These are phyloP conservation scores for Vaccinium darrowii DNA, from an alignment of 148 eudicot genomes.

Conservation along the genomic window DNA sequence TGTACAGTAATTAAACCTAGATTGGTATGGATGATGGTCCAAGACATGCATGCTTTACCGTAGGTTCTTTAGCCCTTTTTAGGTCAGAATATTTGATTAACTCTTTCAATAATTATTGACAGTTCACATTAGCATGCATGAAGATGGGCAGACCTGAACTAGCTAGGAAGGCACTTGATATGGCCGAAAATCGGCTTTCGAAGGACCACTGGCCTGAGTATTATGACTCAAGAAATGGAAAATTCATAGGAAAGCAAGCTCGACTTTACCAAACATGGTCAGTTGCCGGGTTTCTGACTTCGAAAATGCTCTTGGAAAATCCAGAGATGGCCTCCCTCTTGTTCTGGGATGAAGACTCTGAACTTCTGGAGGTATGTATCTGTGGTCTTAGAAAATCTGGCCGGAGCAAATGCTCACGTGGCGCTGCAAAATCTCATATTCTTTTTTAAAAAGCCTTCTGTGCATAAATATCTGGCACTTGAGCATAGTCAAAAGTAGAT, in stretches of 20 bases:
- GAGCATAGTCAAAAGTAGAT: not conserved
- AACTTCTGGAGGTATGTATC: constrained; percentile 76
- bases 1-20: not conserved
- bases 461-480: not conserved
- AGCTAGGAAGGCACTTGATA: constrained; percentile 63
- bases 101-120: constrained; percentile 16
- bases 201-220: constrained; percentile 82
- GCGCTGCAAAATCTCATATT: constrained; percentile 63
- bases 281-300: constrained; percentile 66
- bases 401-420: constrained; percentile 72
- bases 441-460: constrained; percentile 32
- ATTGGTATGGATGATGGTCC: not conserved
- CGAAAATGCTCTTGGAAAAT: constrained; percentile 69
- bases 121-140: constrained; percentile 92
- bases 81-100: not conserved
- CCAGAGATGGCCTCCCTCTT: constrained; percentile 71
- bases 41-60: not conserved
- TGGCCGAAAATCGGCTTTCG: constrained; percentile 63
- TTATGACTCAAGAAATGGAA: constrained; percentile 78
- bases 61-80: not conserved
- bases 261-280: constrained; percentile 92
- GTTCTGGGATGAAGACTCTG: constrained; percentile 86
- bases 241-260: constrained; percentile 80
- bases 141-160: constrained; percentile 81
- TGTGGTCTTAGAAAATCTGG: constrained; percentile 63